A percentile compares a stretch with the other conserved stretches of the same genome.
Conservation (phyloP, 2,329 filamentous ascomycete genomes). For the Botrytis aclada region DNA sequence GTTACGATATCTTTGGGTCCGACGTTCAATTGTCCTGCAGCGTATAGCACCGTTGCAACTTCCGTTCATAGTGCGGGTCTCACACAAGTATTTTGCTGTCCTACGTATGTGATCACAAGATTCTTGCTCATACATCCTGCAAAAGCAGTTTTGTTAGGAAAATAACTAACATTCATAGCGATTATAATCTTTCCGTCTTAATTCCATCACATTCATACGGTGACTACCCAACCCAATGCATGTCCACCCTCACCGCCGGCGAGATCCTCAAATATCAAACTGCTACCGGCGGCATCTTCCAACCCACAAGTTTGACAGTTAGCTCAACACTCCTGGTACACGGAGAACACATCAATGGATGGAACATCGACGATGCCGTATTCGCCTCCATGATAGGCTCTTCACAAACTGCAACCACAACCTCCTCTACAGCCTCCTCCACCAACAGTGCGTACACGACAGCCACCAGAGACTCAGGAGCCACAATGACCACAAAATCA, state of each 20-base stretch:
- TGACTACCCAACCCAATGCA: conserved; percentile 14
- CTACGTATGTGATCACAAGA: neutral
- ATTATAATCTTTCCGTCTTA: neutral
- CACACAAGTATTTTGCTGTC: conserved; percentile 16
- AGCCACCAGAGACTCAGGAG: neutral
- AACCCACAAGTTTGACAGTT: conserved; percentile 10
- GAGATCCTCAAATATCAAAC: conserved; percentile 13
- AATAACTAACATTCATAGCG: neutral
- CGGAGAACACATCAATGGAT: conserved; percentile 16
- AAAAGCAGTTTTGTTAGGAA: neutral
- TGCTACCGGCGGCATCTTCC: conserved; percentile 4
- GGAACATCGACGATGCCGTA: conserved; percentile 12
- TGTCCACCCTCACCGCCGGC: conserved; percentile 10
- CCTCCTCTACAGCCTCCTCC: neutral
- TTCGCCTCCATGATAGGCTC: conserved; percentile 4
- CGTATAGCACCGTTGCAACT: conserved; percentile 13
- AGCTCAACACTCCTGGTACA: conserved; percentile 4
- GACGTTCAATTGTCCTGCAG: conserved; percentile 7
- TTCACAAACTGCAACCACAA: neutral
- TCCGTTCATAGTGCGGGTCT: conserved; percentile 10
- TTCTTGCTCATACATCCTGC: neutral
- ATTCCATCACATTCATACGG: neutral
- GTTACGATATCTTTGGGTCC: conserved; percentile 4
- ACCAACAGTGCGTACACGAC: neutral
- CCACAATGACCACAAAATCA: neutral